phyloP scores from a whole-genome alignment of 176 grass and related monocot genomes.

The Dactylis glomerata region DNA sequence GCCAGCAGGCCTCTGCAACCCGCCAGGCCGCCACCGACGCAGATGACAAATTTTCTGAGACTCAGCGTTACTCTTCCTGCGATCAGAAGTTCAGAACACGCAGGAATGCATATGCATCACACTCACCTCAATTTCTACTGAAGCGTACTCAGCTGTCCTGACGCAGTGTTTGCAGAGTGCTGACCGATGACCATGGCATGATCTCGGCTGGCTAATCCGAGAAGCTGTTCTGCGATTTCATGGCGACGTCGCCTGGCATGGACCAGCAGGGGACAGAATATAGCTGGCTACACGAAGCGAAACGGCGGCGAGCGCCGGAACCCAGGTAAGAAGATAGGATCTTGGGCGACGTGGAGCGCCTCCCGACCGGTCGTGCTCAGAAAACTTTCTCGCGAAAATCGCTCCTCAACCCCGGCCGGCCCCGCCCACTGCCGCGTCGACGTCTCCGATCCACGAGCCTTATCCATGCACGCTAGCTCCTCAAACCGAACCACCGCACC shows the following conservation, averaged over 20 bases:
- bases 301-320: no score
- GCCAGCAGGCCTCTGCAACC: background rate
- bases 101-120: no score
- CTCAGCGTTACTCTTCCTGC: background rate
- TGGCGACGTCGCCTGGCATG: no score
- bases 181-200: background rate
- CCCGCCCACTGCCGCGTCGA: background rate
- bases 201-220: no score
- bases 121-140: no score
- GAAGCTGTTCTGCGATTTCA: no score
- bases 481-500: background rate
- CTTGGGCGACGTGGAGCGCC: background rate
- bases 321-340: no score
- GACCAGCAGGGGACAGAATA: no score
- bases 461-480: conserved; percentile 52
- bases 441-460: conserved; percentile 9
- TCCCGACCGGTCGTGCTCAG: background rate
- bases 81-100: no score
- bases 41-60: background rate
- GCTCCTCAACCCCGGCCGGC: no score
- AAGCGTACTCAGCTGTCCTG: background rate
- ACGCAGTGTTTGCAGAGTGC: background rate
- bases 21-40: background rate
- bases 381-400: background rate
- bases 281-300: no score